phyloP scores from a whole-genome alignment of 2,329 filamentous ascomycete species.

The Penicillium sp. region DNA sequence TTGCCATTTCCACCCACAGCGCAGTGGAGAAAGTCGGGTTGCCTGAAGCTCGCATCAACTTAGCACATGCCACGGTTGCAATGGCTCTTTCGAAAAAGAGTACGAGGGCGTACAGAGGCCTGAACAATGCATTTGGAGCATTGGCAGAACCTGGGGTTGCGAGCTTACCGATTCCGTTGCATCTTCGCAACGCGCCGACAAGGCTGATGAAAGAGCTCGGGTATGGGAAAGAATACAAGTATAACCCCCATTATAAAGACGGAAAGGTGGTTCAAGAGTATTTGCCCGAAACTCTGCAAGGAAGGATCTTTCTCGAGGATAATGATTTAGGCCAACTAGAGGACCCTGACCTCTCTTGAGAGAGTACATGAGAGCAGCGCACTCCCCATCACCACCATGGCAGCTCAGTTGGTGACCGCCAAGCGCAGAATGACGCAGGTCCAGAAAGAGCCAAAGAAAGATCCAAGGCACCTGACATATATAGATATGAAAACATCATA shows the following conservation, averaged over 20 bases:
- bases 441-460: neutral
- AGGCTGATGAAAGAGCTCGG: constrained; percentile 89
- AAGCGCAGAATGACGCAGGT: neutral
- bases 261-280: constrained; percentile 85
- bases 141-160: constrained; percentile 80
- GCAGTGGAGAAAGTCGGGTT: constrained; percentile 91
- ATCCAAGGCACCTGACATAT: neutral
- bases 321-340: constrained; percentile 72
- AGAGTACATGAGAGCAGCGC: neutral
- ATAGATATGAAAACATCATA: neutral
- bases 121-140: constrained; percentile 76
- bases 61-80: constrained; percentile 82
- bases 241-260: constrained; percentile 84
- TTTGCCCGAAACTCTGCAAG: constrained; percentile 71
- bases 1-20: constrained; percentile 81
- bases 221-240: constrained; percentile 90
- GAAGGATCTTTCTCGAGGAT: constrained; percentile 72
- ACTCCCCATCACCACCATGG: neutral
- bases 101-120: constrained; percentile 75
- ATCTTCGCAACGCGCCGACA: constrained; percentile 88
- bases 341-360: constrained; percentile 59
- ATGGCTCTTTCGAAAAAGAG: constrained; percentile 79
- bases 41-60: constrained; percentile 88
- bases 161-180: constrained; percentile 74
- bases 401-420: neutral